Conservation (phyloP, 257 asterid species). For the Jasminum sambac region DNA sequence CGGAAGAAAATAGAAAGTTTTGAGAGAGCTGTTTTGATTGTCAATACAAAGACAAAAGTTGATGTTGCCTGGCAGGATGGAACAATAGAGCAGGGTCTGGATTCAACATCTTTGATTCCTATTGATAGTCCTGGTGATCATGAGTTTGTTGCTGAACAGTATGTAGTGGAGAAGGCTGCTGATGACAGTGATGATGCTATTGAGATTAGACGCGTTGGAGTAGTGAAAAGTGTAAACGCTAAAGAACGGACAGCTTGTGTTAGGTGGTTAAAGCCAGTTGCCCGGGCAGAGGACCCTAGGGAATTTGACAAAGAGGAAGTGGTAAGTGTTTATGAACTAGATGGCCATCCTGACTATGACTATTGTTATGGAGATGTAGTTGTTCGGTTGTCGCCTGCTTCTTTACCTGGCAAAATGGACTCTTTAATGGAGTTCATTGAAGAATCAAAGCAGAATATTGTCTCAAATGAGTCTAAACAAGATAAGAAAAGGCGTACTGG, state of each 20-base stretch:
- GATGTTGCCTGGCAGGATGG: slow-evolving; percentile 99
- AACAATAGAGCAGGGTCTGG: slow-evolving; percentile 52
- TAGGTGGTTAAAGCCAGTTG: slow-evolving; percentile 84
- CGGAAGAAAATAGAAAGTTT: slow-evolving; percentile 81
- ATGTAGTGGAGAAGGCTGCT: slow-evolving; percentile 90
- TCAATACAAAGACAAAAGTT: slow-evolving; percentile 67
- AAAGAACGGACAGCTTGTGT: slow-evolving; percentile 87
- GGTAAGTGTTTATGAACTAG: slow-evolving; percentile 97
- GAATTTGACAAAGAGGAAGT: slow-evolving; percentile 91
- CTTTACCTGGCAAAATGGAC: slow-evolving; percentile 41
- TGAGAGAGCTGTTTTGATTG: slow-evolving; percentile 78
- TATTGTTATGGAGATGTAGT: slow-evolving; percentile 96
- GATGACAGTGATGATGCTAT: slow-evolving; percentile 61
- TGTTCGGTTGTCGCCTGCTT: slow-evolving; percentile 83
- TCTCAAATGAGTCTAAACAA: slow-evolving; percentile 36
- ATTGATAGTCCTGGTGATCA: slow-evolving; percentile 97
- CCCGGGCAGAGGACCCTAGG: slow-evolving; percentile 82
- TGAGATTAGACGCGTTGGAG: slow-evolving; percentile 85
- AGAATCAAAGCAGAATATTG: slow-evolving; percentile 30
- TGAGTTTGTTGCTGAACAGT: slow-evolving; percentile 97
- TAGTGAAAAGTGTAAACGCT: slow-evolving; percentile 80
- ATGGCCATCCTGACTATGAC: slow-evolving; percentile 98
- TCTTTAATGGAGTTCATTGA: slow-evolving; percentile 34
- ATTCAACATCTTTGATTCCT: slow-evolving; percentile 77
- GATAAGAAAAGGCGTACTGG: slow-evolving; percentile 33